Base-by-base conservation (phyloP, 192 early-diverging fungal genomes). In the Entomortierella chlamydospora region DNA sequence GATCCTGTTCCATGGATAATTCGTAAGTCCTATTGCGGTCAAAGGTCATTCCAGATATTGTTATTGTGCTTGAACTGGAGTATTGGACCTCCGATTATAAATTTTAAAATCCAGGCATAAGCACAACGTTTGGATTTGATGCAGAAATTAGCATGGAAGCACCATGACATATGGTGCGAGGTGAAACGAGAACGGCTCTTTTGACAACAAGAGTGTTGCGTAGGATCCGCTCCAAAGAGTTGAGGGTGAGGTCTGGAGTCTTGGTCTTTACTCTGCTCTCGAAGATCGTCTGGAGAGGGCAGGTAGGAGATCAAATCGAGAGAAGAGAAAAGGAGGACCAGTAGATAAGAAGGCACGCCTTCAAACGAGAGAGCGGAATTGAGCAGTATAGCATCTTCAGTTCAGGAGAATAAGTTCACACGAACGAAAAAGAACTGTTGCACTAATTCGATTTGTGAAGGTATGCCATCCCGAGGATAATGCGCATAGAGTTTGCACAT, bases 1-100 rank as follows among this genome's bases (percentile, higher is more conserved):
- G 90, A 53, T 91, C 83, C 78, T 91, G 90, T 12, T 87, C 89
- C 73, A 91, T 88, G 23, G 84, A 62, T 31, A 91, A 73, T 30
- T 67, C 77, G 42, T 83, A 81, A 9, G 67, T 59, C 37, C 69
- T 64, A 49, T 47, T 7, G 28, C 13, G 30, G 43, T 49, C 4
- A 37, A 22, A 9, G 8, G 17, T 26, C 7, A 54, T 54, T 3
- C 26, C 23, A 26, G 25, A 17, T 15, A 6, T 54, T 54, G n/a
- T 47, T 7, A 26, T 28, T 10, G 1, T 43, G 18, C 1, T 9
- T 17, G 4, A n/a, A 22, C 15, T 50, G 17, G 4, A n/a, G 47
- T 4, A 5, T 50, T 17, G 15, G 15, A 22, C 17, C 47, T 9
- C 17, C 17, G 7, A n/a, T 10, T 17, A n/a, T 15, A 10, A 26